Conservation (phyloP, 345 rosid species). For the Salix exigua region DNA sequence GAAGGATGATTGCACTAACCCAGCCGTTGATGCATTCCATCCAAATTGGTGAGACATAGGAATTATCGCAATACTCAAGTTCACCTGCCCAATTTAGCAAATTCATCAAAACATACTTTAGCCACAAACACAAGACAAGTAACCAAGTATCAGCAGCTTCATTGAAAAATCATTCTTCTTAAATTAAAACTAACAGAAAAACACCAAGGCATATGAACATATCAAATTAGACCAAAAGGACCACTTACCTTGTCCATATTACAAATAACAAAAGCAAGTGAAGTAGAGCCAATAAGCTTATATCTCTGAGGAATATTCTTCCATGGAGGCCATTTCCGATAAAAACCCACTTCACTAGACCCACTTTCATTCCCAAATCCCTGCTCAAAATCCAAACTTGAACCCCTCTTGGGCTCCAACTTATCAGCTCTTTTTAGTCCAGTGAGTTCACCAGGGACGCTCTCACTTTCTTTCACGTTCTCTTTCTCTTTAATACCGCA, state of each 20-base stretch:
- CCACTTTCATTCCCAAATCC: slow-evolving; percentile 4
- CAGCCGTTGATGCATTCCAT: slow-evolving; percentile 81
- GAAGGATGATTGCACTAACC: slow-evolving; percentile 89
- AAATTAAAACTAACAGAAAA: not conserved
- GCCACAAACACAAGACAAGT: not conserved
- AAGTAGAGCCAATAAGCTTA: slow-evolving; percentile 76
- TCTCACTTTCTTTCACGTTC: slow-evolving; percentile 40
- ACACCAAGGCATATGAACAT: not conserved
- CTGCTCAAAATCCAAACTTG: slow-evolving; percentile 20
- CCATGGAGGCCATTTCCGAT: slow-evolving; percentile 80
- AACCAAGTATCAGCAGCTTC: not conserved
- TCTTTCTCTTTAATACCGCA: slow-evolving; percentile 59
- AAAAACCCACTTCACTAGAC: slow-evolving; percentile 39
- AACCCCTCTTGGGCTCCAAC: slow-evolving; percentile 18
- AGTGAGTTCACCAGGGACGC: slow-evolving; percentile 24
- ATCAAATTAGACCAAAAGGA: not conserved
- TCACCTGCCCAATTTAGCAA: slow-evolving; percentile 53
- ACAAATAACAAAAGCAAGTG: slow-evolving; percentile 89
- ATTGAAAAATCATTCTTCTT: not conserved
- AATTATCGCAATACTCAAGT: slow-evolving; percentile 89
- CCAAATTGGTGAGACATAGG: slow-evolving; percentile 97
- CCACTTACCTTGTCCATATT: slow-evolving; percentile 83
- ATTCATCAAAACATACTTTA: not conserved
- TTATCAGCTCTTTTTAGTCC: slow-evolving; percentile 31
- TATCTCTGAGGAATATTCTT: slow-evolving; percentile 69